These are phyloP conservation scores for Sphaerulina vaccinii DNA, from an alignment of 2,329 filamentous ascomycete genomes.

Conservation along the genomic window DNA sequence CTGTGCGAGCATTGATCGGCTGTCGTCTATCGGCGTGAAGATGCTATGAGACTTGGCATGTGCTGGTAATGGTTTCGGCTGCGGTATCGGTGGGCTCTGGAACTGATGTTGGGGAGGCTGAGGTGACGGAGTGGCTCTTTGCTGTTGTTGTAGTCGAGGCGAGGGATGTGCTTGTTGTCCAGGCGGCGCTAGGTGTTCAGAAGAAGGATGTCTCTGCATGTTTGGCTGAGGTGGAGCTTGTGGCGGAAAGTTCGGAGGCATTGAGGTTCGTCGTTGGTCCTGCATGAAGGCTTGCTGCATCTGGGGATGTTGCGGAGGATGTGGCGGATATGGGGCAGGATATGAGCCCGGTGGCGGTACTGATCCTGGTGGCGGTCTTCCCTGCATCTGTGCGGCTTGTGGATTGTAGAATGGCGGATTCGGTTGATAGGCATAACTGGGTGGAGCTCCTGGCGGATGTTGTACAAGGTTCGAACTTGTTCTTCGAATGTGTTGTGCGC, in stretches of 20 bases:
- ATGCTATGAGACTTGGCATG: constrained; percentile 79
- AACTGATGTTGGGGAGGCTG: constrained; percentile 53
- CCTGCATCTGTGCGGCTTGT: constrained; percentile 52
- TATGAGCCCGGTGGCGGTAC: constrained; percentile 28
- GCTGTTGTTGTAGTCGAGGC: constrained; percentile 35
- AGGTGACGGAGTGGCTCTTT: constrained; percentile 44
- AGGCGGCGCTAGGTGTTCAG: constrained; percentile 34
- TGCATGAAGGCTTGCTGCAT: constrained; percentile 71
- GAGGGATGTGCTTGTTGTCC: constrained; percentile 30
- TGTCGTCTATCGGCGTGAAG: constrained; percentile 95
- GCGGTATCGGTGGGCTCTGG: constrained; percentile 54
- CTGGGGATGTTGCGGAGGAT: constrained; percentile 41
- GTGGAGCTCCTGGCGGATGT: constrained; percentile 46
- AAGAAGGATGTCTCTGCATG: constrained; percentile 41
- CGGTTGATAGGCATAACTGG: constrained; percentile 77
- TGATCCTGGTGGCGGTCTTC: constrained; percentile 32
- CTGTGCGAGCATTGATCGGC: constrained; percentile 80
- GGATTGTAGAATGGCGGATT: constrained; percentile 80
- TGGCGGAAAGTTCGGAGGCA: constrained; percentile 67
- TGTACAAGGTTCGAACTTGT: constrained; percentile 72
- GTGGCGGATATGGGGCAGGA: constrained; percentile 33
- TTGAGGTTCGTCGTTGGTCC: constrained; percentile 70
- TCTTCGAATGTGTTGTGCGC: constrained; percentile 63
- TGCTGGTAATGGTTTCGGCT: constrained; percentile 63
- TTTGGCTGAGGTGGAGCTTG: constrained; percentile 55